Evolutionary conservation across 371 early-diverging fungal genomes (phyloP).

Genomic region (Mucor velutinosus): DNA sequence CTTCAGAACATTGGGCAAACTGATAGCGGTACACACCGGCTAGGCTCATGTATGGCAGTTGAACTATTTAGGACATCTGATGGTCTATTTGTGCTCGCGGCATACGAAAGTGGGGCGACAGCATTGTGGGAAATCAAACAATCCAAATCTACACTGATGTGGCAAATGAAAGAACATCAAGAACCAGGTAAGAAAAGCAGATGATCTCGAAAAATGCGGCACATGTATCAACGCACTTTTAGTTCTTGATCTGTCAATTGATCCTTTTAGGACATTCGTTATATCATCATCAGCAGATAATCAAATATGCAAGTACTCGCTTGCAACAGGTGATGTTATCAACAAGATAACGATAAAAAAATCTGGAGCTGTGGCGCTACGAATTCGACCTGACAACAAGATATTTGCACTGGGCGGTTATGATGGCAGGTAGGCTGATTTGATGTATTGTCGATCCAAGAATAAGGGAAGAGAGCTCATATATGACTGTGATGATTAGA

Average conservation of each 20-base stretch:
- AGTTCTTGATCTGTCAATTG: conserved; percentile 38
- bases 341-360: conserved; percentile 41
- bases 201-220: not conserved
- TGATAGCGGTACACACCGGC: conserved; percentile 13
- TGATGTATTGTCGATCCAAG: not conserved
- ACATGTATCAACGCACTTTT: not conserved
- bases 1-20: conserved; percentile 10
- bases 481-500: conserved; percentile 22
- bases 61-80: conserved; percentile 21
- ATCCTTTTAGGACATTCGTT: conserved; percentile 17
- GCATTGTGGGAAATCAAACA: conserved; percentile 40
- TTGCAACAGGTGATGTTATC: conserved; percentile 26
- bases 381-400: conserved; percentile 50
- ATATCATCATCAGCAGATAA: conserved; percentile 50
- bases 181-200: conserved; percentile 37
- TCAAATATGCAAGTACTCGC: conserved; percentile 41
- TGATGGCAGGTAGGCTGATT: conserved; percentile 44
- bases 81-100: conserved; percentile 32
- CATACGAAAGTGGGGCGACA: conserved; percentile 49
- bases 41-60: conserved; percentile 50
- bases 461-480: not conserved
- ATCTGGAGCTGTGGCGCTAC: conserved; percentile 40
- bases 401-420: conserved; percentile 59
- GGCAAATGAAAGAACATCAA: conserved; percentile 39
- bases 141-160: conserved; percentile 12